Evolutionary conservation across 2,329 filamentous ascomycete genomes (phyloP), one percentile per base, ranked within the genome.

Genomic region (Arthrobotrys entomopaga): DNA sequence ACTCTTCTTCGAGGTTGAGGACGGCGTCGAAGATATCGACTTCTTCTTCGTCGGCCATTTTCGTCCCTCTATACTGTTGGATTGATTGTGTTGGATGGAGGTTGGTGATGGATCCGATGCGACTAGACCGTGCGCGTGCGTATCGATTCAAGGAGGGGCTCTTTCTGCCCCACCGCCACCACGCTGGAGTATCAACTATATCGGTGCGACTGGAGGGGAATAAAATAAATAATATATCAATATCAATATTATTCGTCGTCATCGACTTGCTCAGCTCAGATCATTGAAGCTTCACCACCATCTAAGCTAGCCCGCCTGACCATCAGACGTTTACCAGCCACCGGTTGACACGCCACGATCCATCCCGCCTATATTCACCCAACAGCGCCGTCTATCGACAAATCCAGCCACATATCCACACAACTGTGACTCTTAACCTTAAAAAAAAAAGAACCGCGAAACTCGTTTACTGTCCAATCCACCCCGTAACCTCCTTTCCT

Each of bases 1-100:
- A 79, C 78, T 77, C 76, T 63, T 79, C 78, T 58, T 79, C 78
- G 22, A 79, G 65, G 50, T 71, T 77, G 40, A 79, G 75, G 48
- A 78, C 60, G 5, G 77, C 52, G 52, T 78, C 77, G 34, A 79
- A 78, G 43, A 79, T 67, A 65, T 76, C 77, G 40, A 59, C 20
- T 20, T 59, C 56, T 48, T 22, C 56, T 59, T 59, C 56, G 13
- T 29, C 56, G 40, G 20, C 56, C 56, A 59, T 59, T 59, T 59
- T 53, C 1, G 22, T 43, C 15, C 6, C 16, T 46, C 40, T 54
- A 20, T 26, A 13, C 19, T 13, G 3, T 26, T 42, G 15, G 42
- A n/a, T n/a, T n/a, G 3, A 2, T n/a, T 20, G 13, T 53, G 19
- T 26, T 16, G 7, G 53, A 57, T 57, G 38, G 34, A 19, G 56